phyloP scores from a whole-genome alignment of 2,329 filamentous ascomycete genomes.

The Pseudogymnoascus sp. region DNA sequence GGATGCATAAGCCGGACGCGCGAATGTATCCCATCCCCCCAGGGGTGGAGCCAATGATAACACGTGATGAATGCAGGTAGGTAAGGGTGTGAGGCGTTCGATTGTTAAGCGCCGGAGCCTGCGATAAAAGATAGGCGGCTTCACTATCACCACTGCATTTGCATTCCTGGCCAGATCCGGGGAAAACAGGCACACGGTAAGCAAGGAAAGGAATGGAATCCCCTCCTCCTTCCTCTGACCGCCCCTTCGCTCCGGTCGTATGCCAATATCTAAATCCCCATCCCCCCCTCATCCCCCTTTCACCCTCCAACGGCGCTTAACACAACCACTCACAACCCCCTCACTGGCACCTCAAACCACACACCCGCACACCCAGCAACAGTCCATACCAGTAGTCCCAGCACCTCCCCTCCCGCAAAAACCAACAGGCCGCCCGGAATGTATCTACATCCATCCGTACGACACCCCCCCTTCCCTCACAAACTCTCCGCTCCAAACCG shows the following conservation, averaged over 20 bases:
- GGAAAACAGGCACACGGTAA: neutral
- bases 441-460: neutral
- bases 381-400: neutral
- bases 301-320: neutral
- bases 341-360: neutral
- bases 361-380: neutral
- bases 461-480: neutral
- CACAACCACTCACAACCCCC: neutral
- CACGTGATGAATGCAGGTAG: neutral
- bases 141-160: neutral
- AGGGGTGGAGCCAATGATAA: neutral
- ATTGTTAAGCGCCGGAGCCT: slow-evolving; percentile 1
- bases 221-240: neutral
- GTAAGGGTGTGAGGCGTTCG: neutral
- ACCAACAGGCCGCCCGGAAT: neutral
- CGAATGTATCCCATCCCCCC: neutral
- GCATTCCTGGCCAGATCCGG: neutral
- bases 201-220: neutral
- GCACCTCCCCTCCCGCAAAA: neutral
- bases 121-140: neutral
- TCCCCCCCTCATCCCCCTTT: neutral
- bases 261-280: neutral
- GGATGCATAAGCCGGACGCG: neutral
- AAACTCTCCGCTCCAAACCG: neutral
- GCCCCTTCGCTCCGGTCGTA: neutral